phyloP scores from a whole-genome alignment of 2,329 filamentous ascomycete species.

The Ophiostoma sp. region DNA sequence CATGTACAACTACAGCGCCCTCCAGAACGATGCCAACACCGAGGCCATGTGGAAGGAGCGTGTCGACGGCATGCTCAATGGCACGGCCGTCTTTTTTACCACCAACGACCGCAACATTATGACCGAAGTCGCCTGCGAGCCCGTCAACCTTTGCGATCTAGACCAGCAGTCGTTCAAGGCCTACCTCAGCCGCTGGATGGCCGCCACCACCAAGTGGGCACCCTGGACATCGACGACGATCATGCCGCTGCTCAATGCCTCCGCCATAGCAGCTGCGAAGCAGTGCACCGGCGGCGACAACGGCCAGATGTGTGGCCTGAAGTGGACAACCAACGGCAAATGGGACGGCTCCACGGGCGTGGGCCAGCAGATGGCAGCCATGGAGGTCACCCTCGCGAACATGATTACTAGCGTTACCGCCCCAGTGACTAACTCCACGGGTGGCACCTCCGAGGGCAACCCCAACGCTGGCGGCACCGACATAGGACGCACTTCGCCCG shows the following conservation, averaged over 20 bases:
- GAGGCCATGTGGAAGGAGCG: conserved; percentile 55
- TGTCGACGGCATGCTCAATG: conserved; percentile 57
- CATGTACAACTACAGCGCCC: conserved; percentile 64
- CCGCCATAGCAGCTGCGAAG: conserved; percentile 57
- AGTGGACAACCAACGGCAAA: conserved; percentile 48
- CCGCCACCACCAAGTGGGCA: conserved; percentile 62
- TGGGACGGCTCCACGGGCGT: conserved; percentile 64
- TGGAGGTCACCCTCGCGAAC: conserved; percentile 65
- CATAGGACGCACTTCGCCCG: conserved; percentile 17
- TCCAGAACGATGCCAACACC: conserved; percentile 32
- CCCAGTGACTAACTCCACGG: conserved; percentile 45
- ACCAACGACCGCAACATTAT: conserved; percentile 57
- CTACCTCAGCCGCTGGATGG: conserved; percentile 62
- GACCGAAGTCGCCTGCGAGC: conserved; percentile 67
- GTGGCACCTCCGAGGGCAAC: conserved; percentile 53
- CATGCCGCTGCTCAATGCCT: conserved; percentile 54
- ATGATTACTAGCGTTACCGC: conserved; percentile 49
- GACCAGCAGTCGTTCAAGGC: conserved; percentile 67
- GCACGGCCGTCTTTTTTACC: conserved; percentile 56
- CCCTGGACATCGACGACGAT: conserved; percentile 57
- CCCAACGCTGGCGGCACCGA: conserved; percentile 40
- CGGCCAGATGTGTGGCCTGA: conserved; percentile 59
- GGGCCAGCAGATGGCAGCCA: conserved; percentile 69
- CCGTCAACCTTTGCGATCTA: conserved; percentile 58
- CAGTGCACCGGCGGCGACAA: conserved; percentile 60